Percentiles rank a stretch among this genome's conserved stretches.
Conservation (phyloP, 768 basidiomycete species). For the Flagelloscypha sp. region DNA sequence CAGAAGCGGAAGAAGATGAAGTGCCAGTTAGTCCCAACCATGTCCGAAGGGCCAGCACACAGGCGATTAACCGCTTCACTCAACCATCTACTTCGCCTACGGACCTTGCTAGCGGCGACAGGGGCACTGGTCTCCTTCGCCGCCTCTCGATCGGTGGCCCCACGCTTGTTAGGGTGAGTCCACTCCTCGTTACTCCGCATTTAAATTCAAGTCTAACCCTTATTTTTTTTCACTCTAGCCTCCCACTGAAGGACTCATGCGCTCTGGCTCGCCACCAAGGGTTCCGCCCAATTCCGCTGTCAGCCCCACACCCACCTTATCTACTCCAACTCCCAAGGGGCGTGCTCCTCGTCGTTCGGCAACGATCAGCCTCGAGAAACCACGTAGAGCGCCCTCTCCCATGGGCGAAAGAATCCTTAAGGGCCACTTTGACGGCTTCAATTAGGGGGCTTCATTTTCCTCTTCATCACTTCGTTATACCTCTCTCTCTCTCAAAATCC, state of each 20-base stretch:
- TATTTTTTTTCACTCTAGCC: constrained; percentile 9
- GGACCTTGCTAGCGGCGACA: constrained; percentile 46
- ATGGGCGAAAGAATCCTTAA: constrained; percentile 90
- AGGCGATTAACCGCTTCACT: constrained; percentile 45
- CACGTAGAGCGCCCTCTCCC: constrained; percentile 68
- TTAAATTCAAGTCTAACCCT: too few species aligned
- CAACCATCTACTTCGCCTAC: constrained; percentile 35
- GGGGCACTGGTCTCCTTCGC: constrained; percentile 64
- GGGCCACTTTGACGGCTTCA: constrained; percentile 88
- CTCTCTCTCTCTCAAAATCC: too few species aligned
- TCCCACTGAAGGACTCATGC: constrained; percentile 12
- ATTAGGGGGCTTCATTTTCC: constrained; percentile 30
- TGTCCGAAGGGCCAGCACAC: constrained; percentile 55
- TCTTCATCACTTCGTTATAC: too few species aligned
- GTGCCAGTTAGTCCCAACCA: constrained; percentile 38
- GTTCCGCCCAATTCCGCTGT: constrained; percentile 48
- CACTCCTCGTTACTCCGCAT: too few species aligned
- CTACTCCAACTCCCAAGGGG: constrained; percentile 22
- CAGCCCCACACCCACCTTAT: constrained; percentile 23
- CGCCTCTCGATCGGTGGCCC: constrained; percentile 63
- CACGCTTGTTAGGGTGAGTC: constrained; percentile 49
- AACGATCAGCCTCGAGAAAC: constrained; percentile 43
- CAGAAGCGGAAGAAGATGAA: constrained; percentile 31
- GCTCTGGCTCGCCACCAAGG: constrained; percentile 26
- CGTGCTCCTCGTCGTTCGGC: constrained; percentile 49